These are phyloP conservation scores for Corchorus capsularis DNA, from an alignment of 345 rosid species.

Conservation along the genomic window DNA sequence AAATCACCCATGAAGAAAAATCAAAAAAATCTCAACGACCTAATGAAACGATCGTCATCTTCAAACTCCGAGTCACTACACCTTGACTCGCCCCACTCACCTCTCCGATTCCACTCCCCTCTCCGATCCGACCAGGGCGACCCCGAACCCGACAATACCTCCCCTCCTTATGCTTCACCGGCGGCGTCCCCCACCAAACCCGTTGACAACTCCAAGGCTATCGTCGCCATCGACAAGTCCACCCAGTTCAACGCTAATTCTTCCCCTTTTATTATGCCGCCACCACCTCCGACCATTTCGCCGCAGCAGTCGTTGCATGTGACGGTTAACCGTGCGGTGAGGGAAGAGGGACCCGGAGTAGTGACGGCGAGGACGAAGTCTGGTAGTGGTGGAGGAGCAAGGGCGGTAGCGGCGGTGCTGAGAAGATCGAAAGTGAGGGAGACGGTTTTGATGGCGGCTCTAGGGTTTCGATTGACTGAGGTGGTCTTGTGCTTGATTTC, in stretches of 20 bases:
- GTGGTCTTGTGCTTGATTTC: slow-evolving; percentile 79
- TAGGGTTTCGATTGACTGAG: slow-evolving; percentile 72
- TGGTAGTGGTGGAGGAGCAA: slow-evolving; percentile 31
- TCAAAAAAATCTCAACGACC: slow-evolving; percentile 3
- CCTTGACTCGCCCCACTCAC: slow-evolving; percentile 66
- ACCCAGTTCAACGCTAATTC: slow-evolving; percentile 48
- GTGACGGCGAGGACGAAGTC: slow-evolving; percentile 31
- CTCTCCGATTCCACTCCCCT: slow-evolving; percentile 69
- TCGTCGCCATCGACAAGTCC: slow-evolving; percentile 50
- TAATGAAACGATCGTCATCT: slow-evolving; percentile 67
- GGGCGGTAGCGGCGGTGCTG: slow-evolving; percentile 25
- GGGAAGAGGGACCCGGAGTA: slow-evolving; percentile 38
- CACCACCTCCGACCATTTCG: slow-evolving; percentile 30
- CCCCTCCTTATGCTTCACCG: slow-evolving; percentile 65
- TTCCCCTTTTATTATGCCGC: slow-evolving; percentile 26
- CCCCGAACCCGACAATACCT: slow-evolving; percentile 40
- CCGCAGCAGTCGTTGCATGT: slow-evolving; percentile 29
- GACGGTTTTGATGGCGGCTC: slow-evolving; percentile 39
- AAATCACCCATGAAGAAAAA: slow-evolving; percentile 11
- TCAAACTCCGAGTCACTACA: slow-evolving; percentile 55
- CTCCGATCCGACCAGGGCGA: slow-evolving; percentile 66
- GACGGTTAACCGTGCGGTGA: slow-evolving; percentile 45
- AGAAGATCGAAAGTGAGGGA: slow-evolving; percentile 47
- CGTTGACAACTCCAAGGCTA: slow-evolving; percentile 50
- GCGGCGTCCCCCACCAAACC: slow-evolving; percentile 51